phyloP scores from a whole-genome alignment of 306 rosid species.

The Parietaria judaica region DNA sequence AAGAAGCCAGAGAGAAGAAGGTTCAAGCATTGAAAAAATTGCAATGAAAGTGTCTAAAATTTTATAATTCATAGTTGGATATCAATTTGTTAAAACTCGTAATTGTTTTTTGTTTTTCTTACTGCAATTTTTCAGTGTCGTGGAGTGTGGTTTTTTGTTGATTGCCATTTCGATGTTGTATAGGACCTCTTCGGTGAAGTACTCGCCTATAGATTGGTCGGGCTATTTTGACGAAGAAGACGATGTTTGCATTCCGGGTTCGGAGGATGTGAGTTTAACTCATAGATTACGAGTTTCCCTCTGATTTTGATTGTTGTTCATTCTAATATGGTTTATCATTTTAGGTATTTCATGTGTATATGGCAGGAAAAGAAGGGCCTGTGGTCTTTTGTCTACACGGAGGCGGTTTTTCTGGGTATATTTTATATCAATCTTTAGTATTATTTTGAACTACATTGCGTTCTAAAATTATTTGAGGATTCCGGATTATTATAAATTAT shows the following conservation, averaged over 20 bases:
- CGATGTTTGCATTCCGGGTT: slow-evolving; percentile 51
- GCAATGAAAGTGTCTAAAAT: too few species aligned
- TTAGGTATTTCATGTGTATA: slow-evolving; percentile 87
- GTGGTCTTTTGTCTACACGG: slow-evolving; percentile 92
- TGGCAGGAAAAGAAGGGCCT: slow-evolving; percentile 93
- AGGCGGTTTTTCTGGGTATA: slow-evolving; percentile 95
- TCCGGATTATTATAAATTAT: not conserved
- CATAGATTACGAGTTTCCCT: slow-evolving; percentile 6
- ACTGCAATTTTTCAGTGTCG: too few species aligned
- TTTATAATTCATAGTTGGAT: too few species aligned
- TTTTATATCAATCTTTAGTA: not conserved
- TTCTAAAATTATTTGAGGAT: not conserved
- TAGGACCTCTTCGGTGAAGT: slow-evolving; percentile 56
- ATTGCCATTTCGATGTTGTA: not conserved
- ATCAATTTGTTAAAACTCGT: too few species aligned
- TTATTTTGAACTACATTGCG: not conserved
- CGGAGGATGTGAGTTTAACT: slow-evolving; percentile 48
- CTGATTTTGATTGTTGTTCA: not conserved
- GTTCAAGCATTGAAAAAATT: too few species aligned
- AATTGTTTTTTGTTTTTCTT: too few species aligned
- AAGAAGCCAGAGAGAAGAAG: too few species aligned
- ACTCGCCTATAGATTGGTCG: slow-evolving; percentile 61
- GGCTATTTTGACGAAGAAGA: slow-evolving; percentile 64
- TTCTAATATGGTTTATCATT: slow-evolving; percentile 20
- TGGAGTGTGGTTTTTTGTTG: too few species aligned